Evolutionary conservation across 1,139 yeast genomes (phyloP), one percentile per base, ranked within the genome.

Genomic region (Hansenula lynferdii): DNA sequence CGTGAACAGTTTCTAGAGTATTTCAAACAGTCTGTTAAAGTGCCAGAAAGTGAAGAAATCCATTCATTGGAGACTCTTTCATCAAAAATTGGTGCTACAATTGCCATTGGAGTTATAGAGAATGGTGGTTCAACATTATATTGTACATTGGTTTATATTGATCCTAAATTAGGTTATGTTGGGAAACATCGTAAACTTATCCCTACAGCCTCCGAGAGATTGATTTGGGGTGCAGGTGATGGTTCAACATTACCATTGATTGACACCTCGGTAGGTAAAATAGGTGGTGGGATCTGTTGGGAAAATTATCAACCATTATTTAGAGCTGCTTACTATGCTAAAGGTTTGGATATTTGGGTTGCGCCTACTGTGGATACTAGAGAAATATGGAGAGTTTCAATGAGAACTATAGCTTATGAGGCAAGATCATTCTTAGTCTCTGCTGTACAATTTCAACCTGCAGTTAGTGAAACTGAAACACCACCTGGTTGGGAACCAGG

Each of bases 201-300:
- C 50, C 70, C 71, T 22, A 65, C 71, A 4, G 70, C 63, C 12
- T 48, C 61, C 21, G 71, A 67, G 46, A 54, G 69, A 31, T 49
- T 66, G 27, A 49, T 65, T 8, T 67, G 70, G 70, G 69, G 68
- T 4, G 58, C 58, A 34, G 70, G 71, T 23, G 70, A 65, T 38
- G 72, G 72, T 2, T 62, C 68, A 6, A 64, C 69, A 3, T 44
- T 67, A 31, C 59, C 61, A 8, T 60, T 59, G 3, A 57, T 62
- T 17, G 47, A 45, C 10, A 47, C 58, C 19, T 41, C 48, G 3
- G 58, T 54, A 8, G 69, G 70, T 12, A 56, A 54, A 31, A 44
- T 65, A 14, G 70, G 70, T 20, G 70, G 67, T 18, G 69, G 62
- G 23, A 65, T 66, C 36, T 66, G 71, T 48, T 65, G 72, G 70